phyloP scores from a whole-genome alignment of 2,329 filamentous ascomycete genomes.

The Cryphonectria radicalis region DNA sequence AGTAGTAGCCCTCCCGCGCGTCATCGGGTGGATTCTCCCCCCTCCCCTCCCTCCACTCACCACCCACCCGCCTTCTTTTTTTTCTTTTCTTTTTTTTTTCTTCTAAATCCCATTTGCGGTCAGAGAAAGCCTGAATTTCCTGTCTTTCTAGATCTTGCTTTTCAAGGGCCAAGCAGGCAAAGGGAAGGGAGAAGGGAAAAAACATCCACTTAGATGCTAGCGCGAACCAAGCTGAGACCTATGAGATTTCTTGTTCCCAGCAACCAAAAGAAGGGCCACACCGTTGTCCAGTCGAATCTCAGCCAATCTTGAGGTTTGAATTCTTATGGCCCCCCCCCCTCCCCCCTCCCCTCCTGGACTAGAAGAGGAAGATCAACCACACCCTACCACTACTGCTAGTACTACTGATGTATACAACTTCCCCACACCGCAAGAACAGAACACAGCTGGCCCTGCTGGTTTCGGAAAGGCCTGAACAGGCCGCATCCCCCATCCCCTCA shows the following conservation, averaged over 20 bases:
- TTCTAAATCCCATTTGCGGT: not conserved
- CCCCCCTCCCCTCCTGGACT: not conserved
- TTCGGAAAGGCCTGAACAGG: constrained; percentile 9
- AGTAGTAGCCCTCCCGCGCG: constrained; percentile 19
- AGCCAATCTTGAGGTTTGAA: not conserved
- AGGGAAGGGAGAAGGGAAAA: not conserved
- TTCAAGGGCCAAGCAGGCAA: not conserved
- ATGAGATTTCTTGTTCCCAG: constrained; percentile 26
- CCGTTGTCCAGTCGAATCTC: constrained; percentile 19
- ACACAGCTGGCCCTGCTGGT: constrained; percentile 19
- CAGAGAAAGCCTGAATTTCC: constrained; percentile 10
- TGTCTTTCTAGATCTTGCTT: constrained; percentile 10
- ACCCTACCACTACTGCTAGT: not conserved
- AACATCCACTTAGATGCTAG: constrained; percentile 32
- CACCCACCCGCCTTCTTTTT: not conserved
- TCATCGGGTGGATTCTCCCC: constrained; percentile 26
- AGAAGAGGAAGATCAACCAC: not conserved
- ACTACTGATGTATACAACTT: not conserved
- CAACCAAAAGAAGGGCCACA: not conserved
- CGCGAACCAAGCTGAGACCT: constrained; percentile 37
- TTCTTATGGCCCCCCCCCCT: too few species aligned
- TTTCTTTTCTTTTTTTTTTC: too few species aligned
- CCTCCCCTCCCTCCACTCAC: constrained; percentile 5
- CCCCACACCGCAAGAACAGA: constrained; percentile 14
- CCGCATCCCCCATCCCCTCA: constrained; percentile 4